Evolutionary conservation across 2,329 filamentous ascomycete genomes (phyloP).

Genomic region (Aureobasidium sp.): DNA sequence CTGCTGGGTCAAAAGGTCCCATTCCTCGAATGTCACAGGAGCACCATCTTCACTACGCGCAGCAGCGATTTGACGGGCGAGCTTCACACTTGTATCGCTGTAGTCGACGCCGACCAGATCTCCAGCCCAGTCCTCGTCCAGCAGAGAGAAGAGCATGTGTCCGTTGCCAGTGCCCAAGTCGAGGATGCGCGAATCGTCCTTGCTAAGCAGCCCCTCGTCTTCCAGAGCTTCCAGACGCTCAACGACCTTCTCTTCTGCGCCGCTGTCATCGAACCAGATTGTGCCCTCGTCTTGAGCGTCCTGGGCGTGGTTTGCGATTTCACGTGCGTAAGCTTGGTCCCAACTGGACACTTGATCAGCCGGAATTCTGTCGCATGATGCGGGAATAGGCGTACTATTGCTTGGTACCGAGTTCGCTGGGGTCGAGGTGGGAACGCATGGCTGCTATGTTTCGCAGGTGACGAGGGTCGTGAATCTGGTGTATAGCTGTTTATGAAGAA

Average conservation of each 20-base stretch:
- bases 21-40: slow-evolving; percentile 41
- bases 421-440: slow-evolving; percentile 13
- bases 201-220: slow-evolving; percentile 38
- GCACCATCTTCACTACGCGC: slow-evolving; percentile 19
- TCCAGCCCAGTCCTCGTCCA: slow-evolving; percentile 59
- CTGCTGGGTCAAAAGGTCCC: slow-evolving; percentile 40
- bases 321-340: slow-evolving; percentile 60
- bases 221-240: slow-evolving; percentile 50
- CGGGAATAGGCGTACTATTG: slow-evolving; percentile 59
- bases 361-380: slow-evolving; percentile 2
- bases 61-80: slow-evolving; percentile 56
- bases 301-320: slow-evolving; percentile 61
- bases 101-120: slow-evolving; percentile 84
- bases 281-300: slow-evolving; percentile 77
- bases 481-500: too few relatives aligned
- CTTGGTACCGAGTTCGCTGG: slow-evolving; percentile 73
- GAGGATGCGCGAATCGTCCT: slow-evolving; percentile 51
- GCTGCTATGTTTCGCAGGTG: background rate
- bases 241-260: slow-evolving; percentile 75
- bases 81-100: slow-evolving; percentile 61
- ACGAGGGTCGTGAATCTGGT: background rate
- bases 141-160: slow-evolving; percentile 74
- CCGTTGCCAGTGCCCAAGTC: slow-evolving; percentile 95
- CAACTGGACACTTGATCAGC: slow-evolving; percentile 24
- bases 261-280: slow-evolving; percentile 92